Evolutionary conservation across 2,329 filamentous ascomycete species (phyloP).

Genomic region (Epichloe sibirici): DNA sequence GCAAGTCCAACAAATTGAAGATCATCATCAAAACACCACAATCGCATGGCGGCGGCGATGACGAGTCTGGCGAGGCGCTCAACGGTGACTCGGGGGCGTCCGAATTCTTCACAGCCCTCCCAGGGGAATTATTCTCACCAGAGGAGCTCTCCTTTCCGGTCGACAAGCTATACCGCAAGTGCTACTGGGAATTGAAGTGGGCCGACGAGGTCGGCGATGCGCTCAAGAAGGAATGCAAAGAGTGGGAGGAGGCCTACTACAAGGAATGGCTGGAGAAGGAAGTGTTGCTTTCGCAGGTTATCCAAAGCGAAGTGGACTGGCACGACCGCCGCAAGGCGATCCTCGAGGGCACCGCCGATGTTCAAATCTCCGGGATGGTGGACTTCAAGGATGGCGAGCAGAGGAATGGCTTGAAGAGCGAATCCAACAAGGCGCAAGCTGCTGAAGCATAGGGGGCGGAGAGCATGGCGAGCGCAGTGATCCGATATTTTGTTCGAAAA

Average conservation of each 20-base stretch:
- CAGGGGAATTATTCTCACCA: slow-evolving; percentile 48
- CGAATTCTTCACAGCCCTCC: slow-evolving; percentile 44
- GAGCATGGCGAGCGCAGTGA: neutral
- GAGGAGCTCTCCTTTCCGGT: slow-evolving; percentile 51
- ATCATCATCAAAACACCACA: slow-evolving; percentile 52
- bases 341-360: slow-evolving; percentile 34
- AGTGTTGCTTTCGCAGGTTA: slow-evolving; percentile 60
- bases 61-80: slow-evolving; percentile 40
- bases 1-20: slow-evolving; percentile 43
- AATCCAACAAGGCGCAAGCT: slow-evolving; percentile 3
- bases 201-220: slow-evolving; percentile 53
- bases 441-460: slow-evolving; percentile 2
- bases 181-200: slow-evolving; percentile 60
- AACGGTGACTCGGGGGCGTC: slow-evolving; percentile 43
- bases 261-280: slow-evolving; percentile 74
- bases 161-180: slow-evolving; percentile 53
- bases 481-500: neutral
- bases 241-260: slow-evolving; percentile 53
- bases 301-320: slow-evolving; percentile 55
- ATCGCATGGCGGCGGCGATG: slow-evolving; percentile 43
- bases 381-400: slow-evolving; percentile 17
- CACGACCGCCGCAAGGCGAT: slow-evolving; percentile 45
- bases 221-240: slow-evolving; percentile 52
- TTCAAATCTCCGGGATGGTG: slow-evolving; percentile 25
- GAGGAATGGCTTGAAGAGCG: slow-evolving; percentile 11